phyloP scores from a whole-genome alignment of 2,329 filamentous ascomycete genomes.

The Rugonectria rugulosa region DNA sequence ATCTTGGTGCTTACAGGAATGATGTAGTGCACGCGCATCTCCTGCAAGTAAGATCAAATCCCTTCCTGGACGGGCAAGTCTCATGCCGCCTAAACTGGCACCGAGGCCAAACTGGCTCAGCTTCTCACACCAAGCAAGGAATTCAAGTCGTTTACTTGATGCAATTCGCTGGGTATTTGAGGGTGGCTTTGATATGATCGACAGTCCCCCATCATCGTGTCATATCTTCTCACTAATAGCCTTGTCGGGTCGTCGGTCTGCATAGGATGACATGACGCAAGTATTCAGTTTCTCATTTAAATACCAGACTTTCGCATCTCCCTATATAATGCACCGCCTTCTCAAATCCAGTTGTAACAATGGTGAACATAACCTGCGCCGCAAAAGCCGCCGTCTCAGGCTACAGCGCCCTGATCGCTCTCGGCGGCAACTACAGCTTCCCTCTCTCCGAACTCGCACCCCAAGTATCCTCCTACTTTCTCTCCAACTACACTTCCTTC shows the following conservation, averaged over 20 bases:
- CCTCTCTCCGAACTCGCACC: background rate
- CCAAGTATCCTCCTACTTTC: background rate
- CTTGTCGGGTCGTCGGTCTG: too few relatives aligned
- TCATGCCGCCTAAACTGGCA: background rate
- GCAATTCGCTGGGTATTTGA: background rate
- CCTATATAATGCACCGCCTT: background rate
- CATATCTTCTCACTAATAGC: too few relatives aligned
- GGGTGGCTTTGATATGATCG: background rate
- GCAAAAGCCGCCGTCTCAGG: background rate
- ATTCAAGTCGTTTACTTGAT: background rate
- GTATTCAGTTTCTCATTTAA: background rate
- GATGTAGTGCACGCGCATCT: background rate
- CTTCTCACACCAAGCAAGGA: background rate
- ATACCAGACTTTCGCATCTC: background rate
- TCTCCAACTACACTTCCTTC: constrained; percentile 2
- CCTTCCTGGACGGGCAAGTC: background rate
- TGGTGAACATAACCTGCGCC: constrained; percentile 1
- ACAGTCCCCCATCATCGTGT: background rate
- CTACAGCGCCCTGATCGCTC: background rate
- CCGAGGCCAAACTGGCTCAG: background rate
- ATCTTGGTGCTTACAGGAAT: background rate
- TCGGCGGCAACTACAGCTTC: background rate
- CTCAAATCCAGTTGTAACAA: background rate
- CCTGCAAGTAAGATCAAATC: background rate
- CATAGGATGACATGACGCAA: background rate